A percentile compares a stretch with the other conserved stretches of the same genome.
Evolutionary conservation across 108 stramenopile species (phyloP).

Genomic region (Skeletonema costatum): DNA sequence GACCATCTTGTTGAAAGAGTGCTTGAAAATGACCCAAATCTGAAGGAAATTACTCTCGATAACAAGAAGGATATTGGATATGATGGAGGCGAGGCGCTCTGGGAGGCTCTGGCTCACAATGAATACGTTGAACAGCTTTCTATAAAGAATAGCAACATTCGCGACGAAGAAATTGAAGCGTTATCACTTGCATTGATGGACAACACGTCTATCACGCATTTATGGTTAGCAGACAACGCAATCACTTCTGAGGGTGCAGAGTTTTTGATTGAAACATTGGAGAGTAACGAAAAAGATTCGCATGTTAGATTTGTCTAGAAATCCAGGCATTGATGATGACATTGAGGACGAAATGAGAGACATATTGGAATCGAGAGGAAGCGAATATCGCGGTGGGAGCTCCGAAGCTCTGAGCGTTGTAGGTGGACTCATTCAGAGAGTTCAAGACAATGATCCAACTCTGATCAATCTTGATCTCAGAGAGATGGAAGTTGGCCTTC

Average conservation of each 20-base stretch:
- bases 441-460: conserved; percentile 2
- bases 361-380: not conserved
- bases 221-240: conserved; percentile 14
- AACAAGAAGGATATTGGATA: not conserved
- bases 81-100: conserved; percentile 1
- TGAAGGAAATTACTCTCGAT: not conserved
- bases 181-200: conserved; percentile 7
- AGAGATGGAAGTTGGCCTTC: not conserved
- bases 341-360: not conserved
- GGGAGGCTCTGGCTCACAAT: conserved; percentile 3
- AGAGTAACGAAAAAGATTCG: conserved; percentile 31
- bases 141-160: not conserved
- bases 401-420: not conserved
- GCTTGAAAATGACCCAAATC: conserved; percentile 1
- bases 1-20: not conserved
- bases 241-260: conserved; percentile 42
- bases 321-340: not conserved
- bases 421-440: not conserved
- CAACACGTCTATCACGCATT: conserved; percentile 2
- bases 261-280: conserved; percentile 37
- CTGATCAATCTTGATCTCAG: not conserved
- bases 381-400: not conserved
- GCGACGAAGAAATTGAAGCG: not conserved
- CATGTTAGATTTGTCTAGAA: conserved; percentile 39
- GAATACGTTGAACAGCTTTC: not conserved